Evolutionary conservation across 352 stramenopile species (phyloP).

Genomic region (Blastocystis sp.): DNA sequence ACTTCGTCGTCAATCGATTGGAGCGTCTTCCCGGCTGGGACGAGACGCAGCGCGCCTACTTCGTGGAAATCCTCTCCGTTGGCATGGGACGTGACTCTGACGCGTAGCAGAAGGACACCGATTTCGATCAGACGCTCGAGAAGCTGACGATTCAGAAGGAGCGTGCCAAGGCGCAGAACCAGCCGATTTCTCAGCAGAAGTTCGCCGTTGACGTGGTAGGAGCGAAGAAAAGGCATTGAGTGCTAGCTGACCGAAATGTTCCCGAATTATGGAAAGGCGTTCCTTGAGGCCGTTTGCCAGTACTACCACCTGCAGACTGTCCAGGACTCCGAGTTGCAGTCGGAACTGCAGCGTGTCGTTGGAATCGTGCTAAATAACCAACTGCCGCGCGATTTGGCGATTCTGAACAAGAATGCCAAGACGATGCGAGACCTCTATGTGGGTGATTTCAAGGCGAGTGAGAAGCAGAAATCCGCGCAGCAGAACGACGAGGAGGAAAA

Average conservation of each 20-base stretch:
- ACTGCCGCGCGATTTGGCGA: slow-evolving; percentile 22
- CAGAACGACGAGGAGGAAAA: not conserved
- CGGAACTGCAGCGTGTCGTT: slow-evolving; percentile 23
- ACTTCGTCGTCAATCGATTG: slow-evolving; percentile 7
- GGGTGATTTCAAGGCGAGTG: not conserved
- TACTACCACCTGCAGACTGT: slow-evolving; percentile 38
- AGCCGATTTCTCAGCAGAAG: slow-evolving; percentile 13
- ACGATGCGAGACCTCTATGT: slow-evolving; percentile 58
- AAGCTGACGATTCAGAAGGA: slow-evolving; percentile 5
- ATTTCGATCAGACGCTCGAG: slow-evolving; percentile 42
- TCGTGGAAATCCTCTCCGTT: slow-evolving; percentile 42
- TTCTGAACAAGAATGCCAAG: slow-evolving; percentile 26
- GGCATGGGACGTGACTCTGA: not conserved
- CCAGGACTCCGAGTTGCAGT: not conserved
- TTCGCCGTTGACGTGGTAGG: slow-evolving; percentile 31
- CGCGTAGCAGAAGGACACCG: slow-evolving; percentile 26
- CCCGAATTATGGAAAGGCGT: slow-evolving; percentile 36
- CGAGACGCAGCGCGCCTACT: slow-evolving; percentile 52
- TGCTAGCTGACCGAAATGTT: slow-evolving; percentile 43
- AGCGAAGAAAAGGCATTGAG: not conserved
- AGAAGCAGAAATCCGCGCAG: not conserved
- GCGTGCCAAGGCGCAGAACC: slow-evolving; percentile 25
- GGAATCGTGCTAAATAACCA: slow-evolving; percentile 16
- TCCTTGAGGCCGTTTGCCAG: slow-evolving; percentile 33
- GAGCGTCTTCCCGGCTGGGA: slow-evolving; percentile 18